Base-by-base conservation (phyloP, 768 basidiomycete genomes). In the Hydnum rufescens region DNA sequence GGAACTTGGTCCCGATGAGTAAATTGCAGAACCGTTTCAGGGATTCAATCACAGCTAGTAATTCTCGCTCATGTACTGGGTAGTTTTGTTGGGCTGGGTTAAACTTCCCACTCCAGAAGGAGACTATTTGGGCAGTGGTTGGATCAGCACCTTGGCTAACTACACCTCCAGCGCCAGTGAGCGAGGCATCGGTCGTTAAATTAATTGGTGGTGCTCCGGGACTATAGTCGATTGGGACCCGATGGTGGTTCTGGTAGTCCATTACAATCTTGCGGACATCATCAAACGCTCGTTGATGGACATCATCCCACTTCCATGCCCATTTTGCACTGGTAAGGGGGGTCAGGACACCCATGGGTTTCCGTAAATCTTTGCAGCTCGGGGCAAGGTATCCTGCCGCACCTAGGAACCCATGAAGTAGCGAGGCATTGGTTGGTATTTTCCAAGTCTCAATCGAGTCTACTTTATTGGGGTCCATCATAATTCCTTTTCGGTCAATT, bases 321-420 rank as follows among this genome's bases (percentile, higher is more conserved):
- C 51, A 56, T 0, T 61, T 63, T 55, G 69, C 67, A 19, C 51
- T 43, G 0, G 44, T 51, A 50, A 68, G 65, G 0, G 52, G 51
- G 4, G 62, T 51, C 5, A 73, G 51, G 1, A 66, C 67, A 2
- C 57, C 56, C 0, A 63, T 66, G 36, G 62, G 69, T 1, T 60
- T 51, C 0, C 66, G 60, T 1, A 69, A 54, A 47, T 68, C 60
- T 0, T 67, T 66, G 51, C 71, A 57, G 54, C 66, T 68, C 4
- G 62, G 61, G 2, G 59, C 61, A 1, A 71, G 34, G 51, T 71
- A 71, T 25, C 70, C 59, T 0, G 70, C 62, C 0, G 71, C 59
- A 18, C 70, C 69, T 1, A 71, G 54, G 42, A 72, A 72, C 19
- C 58, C 29, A 42, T 68, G 66, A 1, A 72, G 58, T 4, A 70